phyloP scores from a whole-genome alignment of 306 rosid genomes.

The cucumber (Cucumis sativus) region Cucumber_9930_V3 NC_026660.2:606001-606500 shows the following conservation, averaged over 20 bases:
- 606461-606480: neutral
- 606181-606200: neutral
- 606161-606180: neutral
- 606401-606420: neutral
- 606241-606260: conserved; percentile 76
- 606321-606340: conserved; percentile 1
- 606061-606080: neutral
- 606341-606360: neutral
- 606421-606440: neutral
- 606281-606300: conserved; percentile 14
- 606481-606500: neutral
- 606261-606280: conserved; percentile 89
- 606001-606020: neutral
- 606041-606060: neutral
- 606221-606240: conserved; percentile 92
- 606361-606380: neutral
- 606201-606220: conserved; percentile 40
- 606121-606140: neutral
- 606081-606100: neutral
- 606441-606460: neutral
- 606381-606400: neutral
- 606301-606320: neutral
- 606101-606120: neutral
- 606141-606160: neutral
- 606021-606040: neutral